Conservation (phyloP, 2,329 filamentous ascomycete genomes). For the Leptographium wingfieldii region DNA sequence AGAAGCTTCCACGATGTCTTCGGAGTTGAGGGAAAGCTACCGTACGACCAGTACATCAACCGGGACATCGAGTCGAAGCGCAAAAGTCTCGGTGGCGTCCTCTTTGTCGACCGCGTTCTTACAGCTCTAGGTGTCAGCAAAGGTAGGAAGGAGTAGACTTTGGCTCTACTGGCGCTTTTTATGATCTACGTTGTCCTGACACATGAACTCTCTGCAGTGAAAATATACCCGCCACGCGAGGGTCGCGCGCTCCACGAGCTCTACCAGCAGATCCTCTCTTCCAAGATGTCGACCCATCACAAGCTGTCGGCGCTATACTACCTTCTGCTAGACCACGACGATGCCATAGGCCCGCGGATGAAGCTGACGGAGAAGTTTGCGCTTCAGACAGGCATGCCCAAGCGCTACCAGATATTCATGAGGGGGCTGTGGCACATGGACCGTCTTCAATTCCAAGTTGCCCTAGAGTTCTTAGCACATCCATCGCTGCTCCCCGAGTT, state of each 20-base stretch:
- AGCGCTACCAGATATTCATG: conserved; percentile 69
- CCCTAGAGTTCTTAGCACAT: conserved; percentile 65
- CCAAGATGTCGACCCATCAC: conserved; percentile 54
- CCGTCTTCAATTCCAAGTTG: conserved; percentile 50
- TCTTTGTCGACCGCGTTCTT: conserved; percentile 72
- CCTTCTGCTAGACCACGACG: conserved; percentile 62
- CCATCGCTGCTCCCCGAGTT: conserved; percentile 72
- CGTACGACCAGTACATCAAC: conserved; percentile 48
- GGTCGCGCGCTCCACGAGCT: conserved; percentile 55
- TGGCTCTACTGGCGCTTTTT: neutral
- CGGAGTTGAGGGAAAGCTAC: conserved; percentile 41
- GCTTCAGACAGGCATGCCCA: conserved; percentile 50
- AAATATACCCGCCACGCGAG: conserved; percentile 62
- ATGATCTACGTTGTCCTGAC: neutral
- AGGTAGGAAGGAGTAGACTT: conserved; percentile 31
- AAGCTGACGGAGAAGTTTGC: conserved; percentile 46
- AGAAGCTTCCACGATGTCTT: conserved; percentile 59
- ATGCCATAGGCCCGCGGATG: conserved; percentile 32
- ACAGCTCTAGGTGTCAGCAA: conserved; percentile 56
- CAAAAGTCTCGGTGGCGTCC: conserved; percentile 52
- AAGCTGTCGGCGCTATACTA: conserved; percentile 79
- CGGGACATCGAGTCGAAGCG: conserved; percentile 55
- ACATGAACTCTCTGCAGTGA: conserved; percentile 24
- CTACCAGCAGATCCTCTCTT: conserved; percentile 56
- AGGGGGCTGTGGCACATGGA: conserved; percentile 75